Conservation (phyloP, 2,329 filamentous ascomycete genomes). For the Huntiella moniliformis region DNA sequence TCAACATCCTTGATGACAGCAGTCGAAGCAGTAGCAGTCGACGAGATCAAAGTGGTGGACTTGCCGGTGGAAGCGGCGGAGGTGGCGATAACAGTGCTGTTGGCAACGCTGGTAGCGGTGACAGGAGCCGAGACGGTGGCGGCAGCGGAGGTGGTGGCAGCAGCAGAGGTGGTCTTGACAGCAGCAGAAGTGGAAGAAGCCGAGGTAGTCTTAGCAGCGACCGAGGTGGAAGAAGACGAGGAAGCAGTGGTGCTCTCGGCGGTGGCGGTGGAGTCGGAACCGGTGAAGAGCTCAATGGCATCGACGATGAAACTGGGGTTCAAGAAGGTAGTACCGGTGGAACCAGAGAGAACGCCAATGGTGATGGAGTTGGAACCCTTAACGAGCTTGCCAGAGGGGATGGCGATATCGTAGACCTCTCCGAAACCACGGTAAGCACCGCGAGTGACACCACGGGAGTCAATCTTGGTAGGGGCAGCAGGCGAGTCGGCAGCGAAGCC, state of each 20-base stretch:
- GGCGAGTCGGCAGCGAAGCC: constrained; percentile 29
- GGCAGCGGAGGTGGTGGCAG: background rate
- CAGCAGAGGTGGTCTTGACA: background rate
- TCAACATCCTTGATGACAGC: background rate
- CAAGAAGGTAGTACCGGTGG: constrained; percentile 33
- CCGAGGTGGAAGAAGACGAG: background rate
- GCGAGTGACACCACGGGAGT: constrained; percentile 45
- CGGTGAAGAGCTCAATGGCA: constrained; percentile 12
- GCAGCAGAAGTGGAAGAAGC: background rate
- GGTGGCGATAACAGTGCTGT: background rate
- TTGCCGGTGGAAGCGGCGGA: background rate
- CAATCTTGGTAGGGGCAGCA: constrained; percentile 39
- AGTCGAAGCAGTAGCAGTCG: background rate
- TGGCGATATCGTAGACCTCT: constrained; percentile 43
- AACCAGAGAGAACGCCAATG: constrained; percentile 40
- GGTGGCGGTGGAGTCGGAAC: constrained; percentile 1
- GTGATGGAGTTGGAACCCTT: constrained; percentile 45
- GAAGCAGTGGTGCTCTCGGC: background rate
- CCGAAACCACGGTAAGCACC: constrained; percentile 45
- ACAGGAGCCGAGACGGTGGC: background rate
- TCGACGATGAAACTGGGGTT: constrained; percentile 31
- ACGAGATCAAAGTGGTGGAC: background rate
- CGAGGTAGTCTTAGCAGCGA: background rate
- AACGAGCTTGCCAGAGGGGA: constrained; percentile 39
- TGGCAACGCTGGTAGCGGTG: background rate